Evolutionary conservation across 768 basidiomycete species (phyloP).

Genomic region (Harrya chromipes): DNA sequence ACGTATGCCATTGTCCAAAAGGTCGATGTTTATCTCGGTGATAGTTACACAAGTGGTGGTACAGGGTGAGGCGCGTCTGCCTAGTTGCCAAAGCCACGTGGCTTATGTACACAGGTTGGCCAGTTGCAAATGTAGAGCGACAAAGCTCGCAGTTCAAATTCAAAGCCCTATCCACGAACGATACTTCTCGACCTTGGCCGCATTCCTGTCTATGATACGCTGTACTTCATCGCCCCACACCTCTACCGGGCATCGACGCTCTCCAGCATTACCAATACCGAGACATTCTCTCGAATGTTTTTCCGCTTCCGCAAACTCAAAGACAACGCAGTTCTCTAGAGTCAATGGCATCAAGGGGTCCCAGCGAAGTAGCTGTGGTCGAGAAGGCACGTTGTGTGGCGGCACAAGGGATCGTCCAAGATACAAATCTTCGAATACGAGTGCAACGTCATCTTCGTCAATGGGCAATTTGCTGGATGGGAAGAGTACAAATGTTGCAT

Average conservation of each 20-base stretch:
- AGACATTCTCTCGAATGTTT: slow-evolving; percentile 54
- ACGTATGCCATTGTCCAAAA: slow-evolving; percentile 59
- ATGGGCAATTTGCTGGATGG: slow-evolving; percentile 64
- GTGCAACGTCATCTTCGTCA: slow-evolving; percentile 76
- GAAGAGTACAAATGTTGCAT: not conserved
- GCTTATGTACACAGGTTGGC: not conserved
- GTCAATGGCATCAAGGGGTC: slow-evolving; percentile 59
- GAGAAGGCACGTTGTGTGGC: slow-evolving; percentile 68
- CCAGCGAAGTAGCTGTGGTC: slow-evolving; percentile 83
- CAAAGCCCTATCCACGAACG: slow-evolving; percentile 48
- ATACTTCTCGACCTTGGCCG: slow-evolving; percentile 54
- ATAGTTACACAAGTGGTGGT: not conserved
- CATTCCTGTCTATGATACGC: slow-evolving; percentile 53
- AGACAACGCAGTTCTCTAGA: slow-evolving; percentile 82
- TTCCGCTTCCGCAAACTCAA: slow-evolving; percentile 74
- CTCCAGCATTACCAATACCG: slow-evolving; percentile 7
- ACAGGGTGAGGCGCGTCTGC: not conserved
- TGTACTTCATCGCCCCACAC: slow-evolving; percentile 72
- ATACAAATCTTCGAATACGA: slow-evolving; percentile 86
- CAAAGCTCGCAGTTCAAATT: too few species aligned
- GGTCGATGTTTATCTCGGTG: not conserved
- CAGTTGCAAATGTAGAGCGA: too few species aligned
- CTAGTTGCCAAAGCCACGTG: slow-evolving; percentile 1
- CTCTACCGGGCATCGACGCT: slow-evolving; percentile 40
- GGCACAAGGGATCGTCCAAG: slow-evolving; percentile 76